These are phyloP conservation scores for Xylariaceae sp. DNA, from an alignment of 2,329 filamentous ascomycete genomes.

Conservation along the genomic window DNA sequence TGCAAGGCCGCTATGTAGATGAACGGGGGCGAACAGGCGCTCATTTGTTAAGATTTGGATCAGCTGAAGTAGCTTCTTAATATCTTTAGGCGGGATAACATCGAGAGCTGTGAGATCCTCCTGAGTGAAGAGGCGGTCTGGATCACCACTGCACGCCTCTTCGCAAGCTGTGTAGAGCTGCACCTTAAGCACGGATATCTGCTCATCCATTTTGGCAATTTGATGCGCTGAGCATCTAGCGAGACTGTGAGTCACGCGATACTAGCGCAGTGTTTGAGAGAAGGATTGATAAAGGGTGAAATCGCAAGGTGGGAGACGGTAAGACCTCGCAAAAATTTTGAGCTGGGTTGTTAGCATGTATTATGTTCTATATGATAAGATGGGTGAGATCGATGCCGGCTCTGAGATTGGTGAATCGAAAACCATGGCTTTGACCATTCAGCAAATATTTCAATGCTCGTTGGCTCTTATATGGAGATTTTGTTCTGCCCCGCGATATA, in stretches of 20 bases:
- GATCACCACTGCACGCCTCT: constrained; percentile 50
- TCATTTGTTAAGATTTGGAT: constrained; percentile 65
- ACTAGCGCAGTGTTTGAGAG: constrained; percentile 10
- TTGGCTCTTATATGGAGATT: too few relatives aligned
- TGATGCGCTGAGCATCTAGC: constrained; percentile 1
- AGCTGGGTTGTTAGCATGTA: constrained; percentile 29
- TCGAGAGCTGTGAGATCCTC: constrained; percentile 62
- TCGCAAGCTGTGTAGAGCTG: constrained; percentile 62
- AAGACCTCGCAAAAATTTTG: constrained; percentile 30
- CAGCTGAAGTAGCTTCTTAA: constrained; percentile 59
- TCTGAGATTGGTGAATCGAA: background rate
- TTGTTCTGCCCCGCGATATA: constrained; percentile 20
- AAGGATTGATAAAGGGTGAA: constrained; percentile 28
- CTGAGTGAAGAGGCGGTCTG: constrained; percentile 60
- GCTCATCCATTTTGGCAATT: constrained; percentile 37
- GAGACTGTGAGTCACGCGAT: constrained; percentile 19
- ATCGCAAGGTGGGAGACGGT: constrained; percentile 31
- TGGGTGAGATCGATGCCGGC: background rate
- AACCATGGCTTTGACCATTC: background rate
- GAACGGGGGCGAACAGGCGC: constrained; percentile 61
- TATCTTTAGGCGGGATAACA: constrained; percentile 62
- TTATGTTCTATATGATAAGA: background rate
- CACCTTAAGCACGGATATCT: constrained; percentile 54
- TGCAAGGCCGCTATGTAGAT: constrained; percentile 51
- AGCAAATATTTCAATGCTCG: too few relatives aligned